Base-by-base conservation (phyloP, 1,139 yeast species). In the Kurtzmaniella natalensis region DNA sequence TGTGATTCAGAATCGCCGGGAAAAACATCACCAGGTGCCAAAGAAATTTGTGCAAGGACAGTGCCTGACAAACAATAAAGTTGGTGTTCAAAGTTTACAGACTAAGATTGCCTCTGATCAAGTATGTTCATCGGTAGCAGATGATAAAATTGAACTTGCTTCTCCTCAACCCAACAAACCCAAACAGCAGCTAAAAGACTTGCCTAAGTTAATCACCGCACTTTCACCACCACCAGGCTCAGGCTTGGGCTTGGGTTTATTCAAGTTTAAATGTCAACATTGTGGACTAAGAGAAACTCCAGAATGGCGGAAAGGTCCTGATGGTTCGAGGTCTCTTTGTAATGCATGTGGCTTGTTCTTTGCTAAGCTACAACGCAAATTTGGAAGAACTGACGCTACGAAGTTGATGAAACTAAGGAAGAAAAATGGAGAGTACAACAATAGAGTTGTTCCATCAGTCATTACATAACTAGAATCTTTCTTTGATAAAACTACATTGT, bases 301-400 rank as follows among this genome's bases (percentile, higher is more conserved):
- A 4, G 61, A 55, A 35, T 55, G 61, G 61, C 38, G 61, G 16
- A 43, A 50, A 4, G 61, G 60, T 1, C 60, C 61, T 13, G 46
- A 48, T 22, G 60, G 60, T 1, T 37, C 45, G 6, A 43, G 59
- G 3, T 47, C 53, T 1, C 43, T 55, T 13, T 55, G 61, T 37
- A 53, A 53, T 32, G 59, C 59, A 1, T 55, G 61, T 35, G 61
- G 61, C 1, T 45, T 55, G 18, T 55, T 52, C 37, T 57, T 48
- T 32, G 51, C 56, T 14, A 55, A 55, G 37, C 37, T 55, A 28
- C 45, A 41, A 16, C 48, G 43, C 35, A 44, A 48, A 20, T 53
- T 48, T 33, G 59, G 59, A 5, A 37, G 44, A 1, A 42, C 25
- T 1, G 39, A 36, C n/a, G 51, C 51, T 7, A 31, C 30, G 5